These are phyloP conservation scores for Triticum aestivum DNA, from an alignment of 176 grass and related monocot species.

Conservation along the genomic window IWGSC_CS_RefSeq_v2.1 NC_057803.1:560393962-560394461, in stretches of 20 bases:
- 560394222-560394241: neutral
- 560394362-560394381: conserved; percentile 14
- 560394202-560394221: no score
- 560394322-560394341: conserved; percentile 96
- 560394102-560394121: conserved; percentile 75
- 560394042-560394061: conserved; percentile 79
- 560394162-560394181: conserved; percentile 22
- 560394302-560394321: conserved; percentile 98
- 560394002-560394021: conserved; percentile 46
- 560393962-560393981: conserved; percentile 59
- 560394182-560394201: neutral
- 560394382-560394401: neutral
- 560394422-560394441: neutral
- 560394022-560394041: conserved; percentile 68
- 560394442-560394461: no score
- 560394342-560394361: conserved; percentile 65
- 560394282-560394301: conserved; percentile 92
- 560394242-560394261: neutral
- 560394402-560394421: conserved; percentile 13
- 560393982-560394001: conserved; percentile 43
- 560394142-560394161: conserved; percentile 83
- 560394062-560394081: conserved; percentile 78
- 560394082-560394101: conserved; percentile 66
- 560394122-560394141: conserved; percentile 83
- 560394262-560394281: conserved; percentile 65